Evolutionary conservation across 2,329 filamentous ascomycete genomes (phyloP).

Genomic region (Botrytis cinerea): DNA sequence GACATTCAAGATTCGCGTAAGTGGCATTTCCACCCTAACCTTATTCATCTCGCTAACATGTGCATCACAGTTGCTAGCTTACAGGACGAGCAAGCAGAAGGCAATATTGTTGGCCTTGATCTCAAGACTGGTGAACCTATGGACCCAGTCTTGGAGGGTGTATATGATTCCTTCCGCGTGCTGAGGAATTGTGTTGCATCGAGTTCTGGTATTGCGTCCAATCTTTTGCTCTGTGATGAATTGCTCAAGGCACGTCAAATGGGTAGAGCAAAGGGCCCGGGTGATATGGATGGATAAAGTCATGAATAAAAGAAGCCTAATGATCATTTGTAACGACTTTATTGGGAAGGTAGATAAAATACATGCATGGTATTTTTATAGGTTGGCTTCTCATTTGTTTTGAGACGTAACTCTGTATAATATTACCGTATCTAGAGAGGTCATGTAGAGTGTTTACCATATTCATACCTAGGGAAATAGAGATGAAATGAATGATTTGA

Average conservation of each 20-base stretch:
- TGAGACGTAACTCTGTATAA: conserved; percentile 8
- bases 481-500: conserved; percentile 17
- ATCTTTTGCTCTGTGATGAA: conserved; percentile 93
- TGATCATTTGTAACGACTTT: conserved; percentile 21
- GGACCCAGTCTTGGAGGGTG: conserved; percentile 89
- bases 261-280: conserved; percentile 65
- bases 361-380: conserved; percentile 10
- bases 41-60: conserved; percentile 29
- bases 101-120: conserved; percentile 83
- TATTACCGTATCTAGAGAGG: conserved; percentile 10
- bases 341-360: background rate
- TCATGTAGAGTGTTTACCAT: conserved; percentile 5
- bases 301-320: conserved; percentile 19
- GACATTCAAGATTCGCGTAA: conserved; percentile 93
- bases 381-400: conserved; percentile 2
- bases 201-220: conserved; percentile 91
- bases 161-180: conserved; percentile 96
- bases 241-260: conserved; percentile 97
- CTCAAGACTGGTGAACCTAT: conserved; percentile 86
- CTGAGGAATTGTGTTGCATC: conserved; percentile 91
- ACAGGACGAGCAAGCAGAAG: conserved; percentile 82
- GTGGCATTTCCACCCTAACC: conserved; percentile 44
- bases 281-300: conserved; percentile 59
- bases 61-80: conserved; percentile 69
- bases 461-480: conserved; percentile 10